phyloP scores from a whole-genome alignment of 2,329 filamentous ascomycete genomes.

The Chrysoporthe puriensis region DNA sequence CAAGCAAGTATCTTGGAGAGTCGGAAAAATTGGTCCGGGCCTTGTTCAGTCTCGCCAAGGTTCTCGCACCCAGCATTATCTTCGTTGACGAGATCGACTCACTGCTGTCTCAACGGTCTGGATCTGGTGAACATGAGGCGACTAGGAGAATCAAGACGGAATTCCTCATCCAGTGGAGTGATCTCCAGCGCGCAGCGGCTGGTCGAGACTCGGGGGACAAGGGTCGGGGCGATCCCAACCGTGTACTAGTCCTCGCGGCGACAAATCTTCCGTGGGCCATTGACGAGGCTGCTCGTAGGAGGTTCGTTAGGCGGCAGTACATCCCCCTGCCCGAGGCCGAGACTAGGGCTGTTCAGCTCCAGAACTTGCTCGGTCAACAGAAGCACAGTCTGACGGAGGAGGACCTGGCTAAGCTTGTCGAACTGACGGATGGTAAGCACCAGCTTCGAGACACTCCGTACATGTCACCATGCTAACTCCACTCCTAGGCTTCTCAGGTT shows the following conservation, averaged over 20 bases:
- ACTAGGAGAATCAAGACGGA: constrained; percentile 95
- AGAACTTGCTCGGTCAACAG: constrained; percentile 81
- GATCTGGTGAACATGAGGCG: constrained; percentile 87
- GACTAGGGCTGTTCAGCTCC: constrained; percentile 78
- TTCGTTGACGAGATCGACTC: constrained; percentile 99
- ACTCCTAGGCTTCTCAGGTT: constrained; percentile 85
- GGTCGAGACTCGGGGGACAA: constrained; percentile 72
- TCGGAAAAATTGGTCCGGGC: constrained; percentile 95
- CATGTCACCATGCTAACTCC: constrained; percentile 19
- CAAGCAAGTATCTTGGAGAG: constrained; percentile 94
- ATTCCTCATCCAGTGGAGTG: constrained; percentile 96
- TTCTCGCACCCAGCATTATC: constrained; percentile 90
- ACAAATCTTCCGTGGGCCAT: constrained; percentile 98
- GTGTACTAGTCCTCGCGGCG: constrained; percentile 90
- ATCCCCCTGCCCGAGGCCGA: constrained; percentile 88
- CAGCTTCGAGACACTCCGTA: not conserved
- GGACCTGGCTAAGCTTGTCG: constrained; percentile 77
- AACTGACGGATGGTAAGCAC: constrained; percentile 76
- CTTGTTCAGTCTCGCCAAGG: constrained; percentile 86
- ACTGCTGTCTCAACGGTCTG: constrained; percentile 80
- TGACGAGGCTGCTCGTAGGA: constrained; percentile 86
- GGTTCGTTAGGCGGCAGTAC: constrained; percentile 93
- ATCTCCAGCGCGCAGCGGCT: constrained; percentile 87
- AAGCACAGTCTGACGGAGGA: constrained; percentile 75
- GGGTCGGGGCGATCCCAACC: constrained; percentile 78